Evolutionary conservation across 2,329 filamentous ascomycete species (phyloP).

Genomic region (Dichotomopilus funicola): DNA sequence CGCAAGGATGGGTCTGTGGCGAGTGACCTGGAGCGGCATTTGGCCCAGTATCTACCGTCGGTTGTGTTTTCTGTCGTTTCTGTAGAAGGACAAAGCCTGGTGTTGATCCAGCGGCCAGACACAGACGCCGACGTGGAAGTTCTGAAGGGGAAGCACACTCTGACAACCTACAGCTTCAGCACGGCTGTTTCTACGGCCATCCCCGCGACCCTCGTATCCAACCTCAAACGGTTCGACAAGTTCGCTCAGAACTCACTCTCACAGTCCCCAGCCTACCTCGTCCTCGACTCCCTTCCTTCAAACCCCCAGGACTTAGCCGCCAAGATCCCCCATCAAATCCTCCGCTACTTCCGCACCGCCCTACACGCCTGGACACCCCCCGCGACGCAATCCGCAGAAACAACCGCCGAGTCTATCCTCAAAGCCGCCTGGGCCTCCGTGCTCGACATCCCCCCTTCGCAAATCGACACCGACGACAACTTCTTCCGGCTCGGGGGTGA

Average conservation of each 20-base stretch:
- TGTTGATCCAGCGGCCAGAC: too few relatives aligned
- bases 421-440: slow-evolving; percentile 33
- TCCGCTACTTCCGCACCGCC: slow-evolving; percentile 23
- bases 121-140: too few relatives aligned
- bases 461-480: slow-evolving; percentile 30
- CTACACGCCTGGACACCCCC: slow-evolving; percentile 30
- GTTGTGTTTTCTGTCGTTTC: slow-evolving; percentile 24
- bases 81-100: too few relatives aligned
- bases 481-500: slow-evolving; percentile 34
- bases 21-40: slow-evolving; percentile 34
- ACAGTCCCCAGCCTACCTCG: slow-evolving; percentile 37
- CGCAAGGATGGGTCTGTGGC: slow-evolving; percentile 31
- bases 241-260: slow-evolving; percentile 38
- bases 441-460: slow-evolving; percentile 27
- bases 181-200: slow-evolving; percentile 15
- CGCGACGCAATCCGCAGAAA: slow-evolving; percentile 21
- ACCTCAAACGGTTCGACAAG: slow-evolving; percentile 37
- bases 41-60: slow-evolving; percentile 31
- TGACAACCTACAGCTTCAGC: neutral
- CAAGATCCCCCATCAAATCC: slow-evolving; percentile 17
- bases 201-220: slow-evolving; percentile 27
- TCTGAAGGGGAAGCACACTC: too few relatives aligned
- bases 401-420: slow-evolving; percentile 19
- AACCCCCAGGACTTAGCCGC: slow-evolving; percentile 29
- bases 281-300: slow-evolving; percentile 33